Evolutionary conservation across 2,329 filamentous ascomycete genomes (phyloP).

Genomic region (Chrysoporthe austroafricana): DNA sequence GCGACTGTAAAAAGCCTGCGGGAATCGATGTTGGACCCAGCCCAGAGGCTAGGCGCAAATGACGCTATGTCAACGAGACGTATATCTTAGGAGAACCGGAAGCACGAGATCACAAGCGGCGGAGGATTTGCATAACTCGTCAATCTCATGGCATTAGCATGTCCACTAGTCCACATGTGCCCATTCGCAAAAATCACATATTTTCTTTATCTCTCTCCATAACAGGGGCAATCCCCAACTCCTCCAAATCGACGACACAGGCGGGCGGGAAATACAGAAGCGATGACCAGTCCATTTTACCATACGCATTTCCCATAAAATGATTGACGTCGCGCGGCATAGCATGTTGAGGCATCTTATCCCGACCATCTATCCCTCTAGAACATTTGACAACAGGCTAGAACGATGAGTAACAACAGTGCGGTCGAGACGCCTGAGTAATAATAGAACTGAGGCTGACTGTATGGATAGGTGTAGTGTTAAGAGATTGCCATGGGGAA

Average conservation of each 20-base stretch:
- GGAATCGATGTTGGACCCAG: neutral
- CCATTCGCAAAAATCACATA: neutral
- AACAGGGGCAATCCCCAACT: neutral
- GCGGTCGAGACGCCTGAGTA: neutral
- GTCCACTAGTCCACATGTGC: constrained; percentile 8
- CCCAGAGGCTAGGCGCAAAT: neutral
- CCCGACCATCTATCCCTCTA: neutral
- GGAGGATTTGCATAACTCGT: too few relatives aligned
- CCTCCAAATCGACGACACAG: neutral
- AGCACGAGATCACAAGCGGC: neutral
- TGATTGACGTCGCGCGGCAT: constrained; percentile 7
- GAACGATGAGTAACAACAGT: neutral
- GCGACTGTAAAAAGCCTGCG: neutral
- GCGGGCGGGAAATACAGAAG: constrained; percentile 15
- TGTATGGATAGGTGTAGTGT: neutral
- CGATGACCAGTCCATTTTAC: constrained; percentile 14
- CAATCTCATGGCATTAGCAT: constrained; percentile 7
- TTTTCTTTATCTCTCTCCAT: neutral
- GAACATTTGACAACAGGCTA: neutral
- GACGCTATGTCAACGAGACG: neutral
- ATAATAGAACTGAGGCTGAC: neutral
- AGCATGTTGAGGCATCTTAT: neutral
- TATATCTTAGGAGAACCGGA: neutral
- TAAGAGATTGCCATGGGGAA: neutral
- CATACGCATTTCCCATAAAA: constrained; percentile 20